A percentile compares a stretch with the other conserved stretches of the same genome.
phyloP scores from a whole-genome alignment of 768 basidiomycete genomes.

The Naganishia vishniacii region DNA sequence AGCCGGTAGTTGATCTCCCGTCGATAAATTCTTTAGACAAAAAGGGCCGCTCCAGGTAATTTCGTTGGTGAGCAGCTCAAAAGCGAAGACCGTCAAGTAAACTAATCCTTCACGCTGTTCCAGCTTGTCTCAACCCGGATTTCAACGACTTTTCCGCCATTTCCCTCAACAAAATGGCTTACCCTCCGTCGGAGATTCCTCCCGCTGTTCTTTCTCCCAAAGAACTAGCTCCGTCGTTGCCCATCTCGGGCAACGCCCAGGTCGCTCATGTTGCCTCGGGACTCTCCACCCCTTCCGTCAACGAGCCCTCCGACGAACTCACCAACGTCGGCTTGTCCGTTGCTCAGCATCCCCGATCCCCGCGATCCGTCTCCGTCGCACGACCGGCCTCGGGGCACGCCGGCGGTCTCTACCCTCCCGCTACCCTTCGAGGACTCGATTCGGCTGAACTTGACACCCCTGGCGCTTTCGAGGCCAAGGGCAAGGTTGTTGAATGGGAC shows the following conservation, averaged over 20 bases:
- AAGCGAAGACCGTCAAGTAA: not conserved
- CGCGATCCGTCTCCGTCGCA: conserved; percentile 5
- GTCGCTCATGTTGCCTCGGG: conserved; percentile 1
- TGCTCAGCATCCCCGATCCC: conserved; percentile 19
- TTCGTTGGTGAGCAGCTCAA: not conserved
- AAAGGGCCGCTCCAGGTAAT: not conserved
- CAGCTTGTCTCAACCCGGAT: conserved; percentile 2
- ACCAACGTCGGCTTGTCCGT: conserved; percentile 5
- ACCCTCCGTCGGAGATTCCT: conserved; percentile 38
- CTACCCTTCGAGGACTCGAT: conserved; percentile 44
- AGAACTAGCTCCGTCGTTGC: conserved; percentile 24
- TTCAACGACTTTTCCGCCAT: not conserved
- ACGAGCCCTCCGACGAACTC: not conserved
- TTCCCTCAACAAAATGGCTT: conserved; percentile 25
- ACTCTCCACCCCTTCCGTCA: not conserved
- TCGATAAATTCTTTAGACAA: not conserved
- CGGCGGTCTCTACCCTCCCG: conserved; percentile 43
- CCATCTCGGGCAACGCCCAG: conserved; percentile 9
- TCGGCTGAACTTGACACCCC: conserved; percentile 18
- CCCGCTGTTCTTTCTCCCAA: conserved; percentile 31
- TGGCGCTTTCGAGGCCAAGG: conserved; percentile 20
- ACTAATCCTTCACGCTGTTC: not conserved
- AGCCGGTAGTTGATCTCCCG: conserved; percentile 1
- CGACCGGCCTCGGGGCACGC: not conserved
- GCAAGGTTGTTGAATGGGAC: conserved; percentile 32